Conservation (phyloP, 768 basidiomycete genomes). For the Boletus rubescentipes region DNA sequence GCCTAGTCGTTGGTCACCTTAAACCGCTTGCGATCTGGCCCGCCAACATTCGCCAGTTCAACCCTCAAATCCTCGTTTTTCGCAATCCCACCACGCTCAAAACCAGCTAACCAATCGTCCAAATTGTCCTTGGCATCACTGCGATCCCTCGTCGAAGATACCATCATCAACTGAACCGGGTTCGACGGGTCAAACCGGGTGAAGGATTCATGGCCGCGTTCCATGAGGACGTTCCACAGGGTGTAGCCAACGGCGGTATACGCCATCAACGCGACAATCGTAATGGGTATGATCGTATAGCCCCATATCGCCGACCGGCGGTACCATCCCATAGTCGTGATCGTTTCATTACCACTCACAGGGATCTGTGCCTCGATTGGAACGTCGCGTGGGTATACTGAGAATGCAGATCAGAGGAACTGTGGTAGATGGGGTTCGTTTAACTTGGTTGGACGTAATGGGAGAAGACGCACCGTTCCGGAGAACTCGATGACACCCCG, state of each 20-base stretch:
- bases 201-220: neutral
- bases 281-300: slow-evolving; percentile 7
- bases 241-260: slow-evolving; percentile 9
- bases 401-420: slow-evolving; percentile 12
- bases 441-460: neutral
- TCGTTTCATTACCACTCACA: neutral
- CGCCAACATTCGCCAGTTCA: neutral
- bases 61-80: neutral
- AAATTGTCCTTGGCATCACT: neutral
- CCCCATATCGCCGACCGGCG: neutral
- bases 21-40: neutral
- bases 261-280: slow-evolving; percentile 1
- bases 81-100: neutral
- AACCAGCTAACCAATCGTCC: neutral
- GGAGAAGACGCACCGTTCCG: slow-evolving; percentile 9
- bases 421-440: neutral
- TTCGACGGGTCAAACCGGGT: slow-evolving; percentile 7
- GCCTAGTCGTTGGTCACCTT: neutral
- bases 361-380: neutral
- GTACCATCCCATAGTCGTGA: slow-evolving; percentile 6
- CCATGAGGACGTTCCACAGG: neutral
- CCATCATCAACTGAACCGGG: slow-evolving; percentile 5
- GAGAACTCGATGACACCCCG: slow-evolving; percentile 17
- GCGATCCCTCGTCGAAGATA: neutral
- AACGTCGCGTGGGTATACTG: neutral